Conservation (phyloP, 176 grass and related monocot genomes). For the Aechmea fasciata region DNA sequence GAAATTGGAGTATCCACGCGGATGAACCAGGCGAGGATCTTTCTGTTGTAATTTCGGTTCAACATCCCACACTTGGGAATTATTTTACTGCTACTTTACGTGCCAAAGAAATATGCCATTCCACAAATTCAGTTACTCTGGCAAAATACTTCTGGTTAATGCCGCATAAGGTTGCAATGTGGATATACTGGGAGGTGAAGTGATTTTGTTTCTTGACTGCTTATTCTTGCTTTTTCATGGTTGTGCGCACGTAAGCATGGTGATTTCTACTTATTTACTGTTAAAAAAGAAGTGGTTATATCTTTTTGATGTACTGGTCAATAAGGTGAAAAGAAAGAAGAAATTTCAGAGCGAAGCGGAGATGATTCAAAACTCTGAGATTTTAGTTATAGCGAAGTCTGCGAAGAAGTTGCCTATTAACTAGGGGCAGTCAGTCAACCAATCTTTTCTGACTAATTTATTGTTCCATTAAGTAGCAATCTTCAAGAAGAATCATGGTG, state of each 20-base stretch:
- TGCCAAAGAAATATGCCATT: constrained; percentile 42
- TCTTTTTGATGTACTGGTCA: background rate
- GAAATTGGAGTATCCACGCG: constrained; percentile 65
- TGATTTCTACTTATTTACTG: background rate
- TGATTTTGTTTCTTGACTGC: background rate
- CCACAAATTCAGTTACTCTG: constrained; percentile 31
- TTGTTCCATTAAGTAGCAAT: background rate
- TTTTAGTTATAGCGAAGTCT: background rate
- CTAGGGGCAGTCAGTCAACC: background rate
- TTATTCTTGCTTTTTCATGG: background rate
- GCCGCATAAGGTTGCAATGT: constrained; percentile 81
- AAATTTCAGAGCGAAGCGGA: background rate
- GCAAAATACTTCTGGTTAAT: constrained; percentile 87
- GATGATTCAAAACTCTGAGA: background rate
- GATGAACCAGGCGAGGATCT: constrained; percentile 53
- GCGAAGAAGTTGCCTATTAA: background rate
- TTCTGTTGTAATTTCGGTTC: constrained; percentile 62
- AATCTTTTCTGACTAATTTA: background rate
- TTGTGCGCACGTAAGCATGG: background rate
- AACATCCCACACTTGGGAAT: constrained; percentile 73
- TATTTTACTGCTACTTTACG: constrained; percentile 76
- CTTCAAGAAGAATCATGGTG: too few species aligned
- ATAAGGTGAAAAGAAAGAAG: background rate
- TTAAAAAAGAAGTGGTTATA: background rate
- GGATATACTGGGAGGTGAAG: constrained; percentile 93